phyloP scores from a whole-genome alignment of 2,329 filamentous ascomycete species.

The Periconia sp. region DNA sequence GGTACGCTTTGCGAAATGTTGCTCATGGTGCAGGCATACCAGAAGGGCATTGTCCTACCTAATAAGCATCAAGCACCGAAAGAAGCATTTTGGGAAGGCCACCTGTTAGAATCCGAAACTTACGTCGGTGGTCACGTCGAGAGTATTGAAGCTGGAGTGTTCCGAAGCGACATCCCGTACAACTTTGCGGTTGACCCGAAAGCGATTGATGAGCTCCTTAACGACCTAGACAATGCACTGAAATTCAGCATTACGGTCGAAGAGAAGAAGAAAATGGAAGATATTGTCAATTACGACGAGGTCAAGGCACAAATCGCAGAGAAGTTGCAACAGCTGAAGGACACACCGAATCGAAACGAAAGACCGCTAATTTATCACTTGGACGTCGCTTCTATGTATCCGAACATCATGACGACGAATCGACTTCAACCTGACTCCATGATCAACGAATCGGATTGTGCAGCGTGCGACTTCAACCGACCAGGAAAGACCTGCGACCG shows the following conservation, averaged over 20 bases:
- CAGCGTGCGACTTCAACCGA: constrained; percentile 96
- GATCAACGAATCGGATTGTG: constrained; percentile 95
- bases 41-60: constrained; percentile 87
- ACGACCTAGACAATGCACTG: constrained; percentile 85
- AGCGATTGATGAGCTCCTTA: constrained; percentile 87
- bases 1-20: constrained; percentile 99
- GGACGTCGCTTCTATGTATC: constrained; percentile 99
- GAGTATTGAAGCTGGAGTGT: constrained; percentile 98
- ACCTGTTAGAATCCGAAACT: constrained; percentile 93
- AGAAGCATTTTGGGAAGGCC: constrained; percentile 95
- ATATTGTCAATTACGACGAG: constrained; percentile 59
- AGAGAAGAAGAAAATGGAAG: constrained; percentile 59
- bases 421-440: constrained; percentile 98
- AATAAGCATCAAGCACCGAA: constrained; percentile 94
- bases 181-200: constrained; percentile 89
- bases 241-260: constrained; percentile 73
- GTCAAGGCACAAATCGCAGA: constrained; percentile 82
- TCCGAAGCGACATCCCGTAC: constrained; percentile 92
- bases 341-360: constrained; percentile 83
- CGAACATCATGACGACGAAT: constrained; percentile 99
- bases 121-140: constrained; percentile 99
- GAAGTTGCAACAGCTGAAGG: constrained; percentile 73
- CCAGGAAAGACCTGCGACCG: constrained; percentile 97
- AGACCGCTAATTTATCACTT: constrained; percentile 94
- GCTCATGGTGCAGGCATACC: constrained; percentile 97